Base-by-base conservation (phyloP, 345 rosid genomes). In the Geranium rotundifolium region DNA sequence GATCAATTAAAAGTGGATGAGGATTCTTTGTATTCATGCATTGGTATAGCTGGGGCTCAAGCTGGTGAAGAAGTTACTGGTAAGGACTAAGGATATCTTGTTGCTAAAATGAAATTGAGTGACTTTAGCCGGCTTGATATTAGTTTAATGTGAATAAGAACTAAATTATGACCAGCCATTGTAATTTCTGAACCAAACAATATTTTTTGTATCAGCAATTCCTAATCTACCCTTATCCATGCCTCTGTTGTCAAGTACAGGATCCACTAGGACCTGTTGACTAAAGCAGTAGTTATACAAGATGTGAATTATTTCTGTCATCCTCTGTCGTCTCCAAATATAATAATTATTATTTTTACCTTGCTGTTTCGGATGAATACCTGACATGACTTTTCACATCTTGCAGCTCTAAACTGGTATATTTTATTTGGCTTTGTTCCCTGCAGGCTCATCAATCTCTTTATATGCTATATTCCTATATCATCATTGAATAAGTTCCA, bases 1-100 rank as follows among this genome's bases (percentile, higher is more conserved):
- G 85, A 86, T 61, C 97, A 95, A 63, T 74, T 95, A 69, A 95
- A 74, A 71, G 80, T 95, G 29, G 96, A 85, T 58, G 97, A 95
- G 29, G 79, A 82, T 76, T 86, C 83, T 34, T 63, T 90, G 69
- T 88, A 95, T 73, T 88, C 99, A 16, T 95, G 99, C 75, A 77
- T 88, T 56, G 99, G 99, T 62, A 71, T 95, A 63, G 97, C 99
- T 12, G 97, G 99, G 16, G 76, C 73, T 63, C 89, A 95, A 74
- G 84, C 96, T 46, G 85, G 92, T 19, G 95, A 85, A 60, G 88
- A 80, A 50, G 71, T 62, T 17, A 52, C 68, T 7, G 85, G 88
- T 87, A 71, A 80, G 69, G 65, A 63, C 37, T n/a, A n/a, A n/a
- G n/a, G n/a, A n/a, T n/a, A 62, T 49, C 19, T 34, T 54, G 7